Base-by-base conservation (phyloP, 768 basidiomycete species). In the Lactarius deliciosus region DNA sequence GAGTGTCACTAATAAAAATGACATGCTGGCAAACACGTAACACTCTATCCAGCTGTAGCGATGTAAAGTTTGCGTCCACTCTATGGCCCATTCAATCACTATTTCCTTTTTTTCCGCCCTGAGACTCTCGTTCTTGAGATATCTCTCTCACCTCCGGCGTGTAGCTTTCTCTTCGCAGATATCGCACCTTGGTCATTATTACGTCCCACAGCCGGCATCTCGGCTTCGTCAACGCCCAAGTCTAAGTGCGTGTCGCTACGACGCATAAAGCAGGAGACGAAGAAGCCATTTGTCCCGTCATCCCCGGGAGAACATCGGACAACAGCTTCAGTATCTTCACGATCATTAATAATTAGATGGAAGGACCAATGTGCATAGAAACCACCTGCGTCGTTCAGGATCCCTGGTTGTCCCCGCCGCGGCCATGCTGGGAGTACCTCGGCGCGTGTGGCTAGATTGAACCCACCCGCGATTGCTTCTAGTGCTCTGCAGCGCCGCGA, bases 231-330 rank as follows among this genome's bases (percentile, higher is more conserved):
- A 16, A 11, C 40, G 9, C 18, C 28, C 20, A 32, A 20, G 40
- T 9, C 28, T 15, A 32, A 20, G 40, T 6, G 57, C 41, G 18
- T 28, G 30, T 43, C 45, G 18, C 40, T 32, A 53, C 36, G 61
- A 38, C 75, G 64, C n/a, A 93, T 79, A 74, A 98, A 95, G 75
- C 91, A 97, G n/a, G 92, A 88, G 28, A 99, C 96, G 72, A 99
- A 99, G 80, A 99, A 99, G 0, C 97, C 97, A 73, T 98, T 98
- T 15, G 92, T 94, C 43, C 84, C 86, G 73, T 98, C 95, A 67
- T 90, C 91, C 62, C 87, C 86, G 16, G 92, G 87, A 32, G 83
- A 82, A 75, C 92, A 94, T 20, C 92, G 86, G 32, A 94, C 72
- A 22, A 92, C 74, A 13, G 86, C 86, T 5, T 79, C 76, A 5